A percentile compares a stretch with the other conserved stretches of the same genome.
phyloP scores from a whole-genome alignment of 148 eudicot genomes.

The Hydrangea macrophylla region DNA sequence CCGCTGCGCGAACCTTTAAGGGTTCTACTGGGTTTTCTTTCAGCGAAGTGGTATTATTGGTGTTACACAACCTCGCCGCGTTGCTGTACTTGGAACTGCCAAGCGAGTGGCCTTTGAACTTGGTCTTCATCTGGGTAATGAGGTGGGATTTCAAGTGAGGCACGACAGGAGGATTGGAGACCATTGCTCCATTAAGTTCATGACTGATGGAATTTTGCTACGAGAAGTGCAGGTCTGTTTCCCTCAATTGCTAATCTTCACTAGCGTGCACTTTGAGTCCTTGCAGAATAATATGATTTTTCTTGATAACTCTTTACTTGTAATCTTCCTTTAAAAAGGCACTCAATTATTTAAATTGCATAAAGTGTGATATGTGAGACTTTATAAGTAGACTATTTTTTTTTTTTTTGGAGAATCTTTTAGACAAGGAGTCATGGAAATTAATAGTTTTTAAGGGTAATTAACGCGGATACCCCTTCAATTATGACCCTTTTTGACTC shows the following conservation, averaged over 20 bases:
- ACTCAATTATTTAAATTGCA: no score
- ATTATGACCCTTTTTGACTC: no score
- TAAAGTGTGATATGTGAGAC: not conserved
- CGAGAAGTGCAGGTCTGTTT: constrained; percentile 84
- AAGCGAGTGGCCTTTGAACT: constrained; percentile 89
- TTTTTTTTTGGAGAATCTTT: not conserved
- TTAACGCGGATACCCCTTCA: no score
- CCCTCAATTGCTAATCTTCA: not conserved
- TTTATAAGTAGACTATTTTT: no score
- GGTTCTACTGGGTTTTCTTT: no score
- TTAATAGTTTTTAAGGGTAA: no score
- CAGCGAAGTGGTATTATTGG: constrained; percentile 83
- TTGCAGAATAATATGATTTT: not conserved
- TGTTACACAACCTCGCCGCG: constrained; percentile 96
- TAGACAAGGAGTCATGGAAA: not conserved
- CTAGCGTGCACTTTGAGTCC: not conserved
- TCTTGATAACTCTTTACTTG: not conserved
- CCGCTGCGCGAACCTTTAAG: no score
- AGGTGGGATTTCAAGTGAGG: constrained; percentile 94
- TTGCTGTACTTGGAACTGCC: constrained; percentile 95
- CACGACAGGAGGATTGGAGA: constrained; percentile 76
- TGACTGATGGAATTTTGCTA: constrained; percentile 97
- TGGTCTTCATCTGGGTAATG: constrained; percentile 73
- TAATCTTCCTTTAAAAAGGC: not conserved
- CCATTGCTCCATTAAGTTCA: constrained; percentile 78